A percentile compares a stretch with the other conserved stretches of the same genome.
These are phyloP conservation scores for Neoscytalidium dimidiatum DNA, from an alignment of 2,329 filamentous ascomycete species.

Conservation along the genomic window DNA sequence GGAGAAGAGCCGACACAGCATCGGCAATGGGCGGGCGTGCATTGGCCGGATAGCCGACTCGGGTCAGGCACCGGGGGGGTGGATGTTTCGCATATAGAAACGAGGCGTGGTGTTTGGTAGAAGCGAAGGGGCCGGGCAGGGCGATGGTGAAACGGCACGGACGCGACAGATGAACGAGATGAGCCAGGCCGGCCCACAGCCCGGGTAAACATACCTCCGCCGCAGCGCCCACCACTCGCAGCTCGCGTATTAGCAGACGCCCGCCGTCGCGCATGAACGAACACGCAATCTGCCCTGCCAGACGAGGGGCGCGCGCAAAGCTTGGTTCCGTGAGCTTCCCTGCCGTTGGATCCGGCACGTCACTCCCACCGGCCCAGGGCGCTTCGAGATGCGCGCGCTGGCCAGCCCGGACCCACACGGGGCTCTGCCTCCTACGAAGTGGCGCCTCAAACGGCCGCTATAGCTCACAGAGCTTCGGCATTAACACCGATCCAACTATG, in stretches of 20 bases:
- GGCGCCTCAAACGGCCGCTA: not conserved
- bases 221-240: not conserved
- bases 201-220: not conserved
- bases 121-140: conserved; percentile 5
- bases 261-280: not conserved
- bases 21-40: not conserved
- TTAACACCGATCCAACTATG: not conserved
- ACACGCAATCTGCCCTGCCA: not conserved
- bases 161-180: conserved; percentile 7
- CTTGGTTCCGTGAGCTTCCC: not conserved
- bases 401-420: not conserved
- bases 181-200: not conserved
- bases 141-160: conserved; percentile 6
- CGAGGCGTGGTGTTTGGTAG: not conserved
- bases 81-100: conserved; percentile 11
- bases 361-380: no score
- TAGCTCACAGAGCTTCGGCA: not conserved
- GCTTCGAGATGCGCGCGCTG: not conserved
- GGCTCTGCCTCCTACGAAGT: not conserved
- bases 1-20: conserved; percentile 3
- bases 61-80: no score
- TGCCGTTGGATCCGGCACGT: not conserved
- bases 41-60: not conserved
- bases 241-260: not conserved
- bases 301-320: not conserved